Base-by-base conservation (phyloP, 441 rosid genomes). In the Eugenia klotzschiana region DNA sequence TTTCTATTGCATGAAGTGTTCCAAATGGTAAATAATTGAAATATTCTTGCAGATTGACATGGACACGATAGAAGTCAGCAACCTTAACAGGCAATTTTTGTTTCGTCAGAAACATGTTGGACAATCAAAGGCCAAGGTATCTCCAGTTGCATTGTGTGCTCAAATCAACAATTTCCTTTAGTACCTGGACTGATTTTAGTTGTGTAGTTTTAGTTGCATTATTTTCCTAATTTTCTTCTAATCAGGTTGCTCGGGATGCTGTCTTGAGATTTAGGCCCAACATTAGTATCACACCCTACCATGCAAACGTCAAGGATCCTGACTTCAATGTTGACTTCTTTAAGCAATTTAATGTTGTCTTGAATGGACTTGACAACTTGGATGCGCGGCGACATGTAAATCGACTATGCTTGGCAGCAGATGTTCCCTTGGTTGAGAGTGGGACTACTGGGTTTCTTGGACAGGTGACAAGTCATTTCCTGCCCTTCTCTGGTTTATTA, bases 21-120 rank as follows among this genome's bases (percentile, higher is more conserved):
- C 46, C 14, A 8, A 69, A 69, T 37, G 77, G 46, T 69, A 37
- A 69, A 33, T 20, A n/a, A 41, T 37, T 37, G 77, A 69, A 22
- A 69, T 69, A 37, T 69, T 37, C 46, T 83, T 90, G 87, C 93
- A 96, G 99, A 97, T 97, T 88, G 99, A 97, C 89, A 93, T 97
- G 99, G 99, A 97, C 83, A 94, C 98, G 14, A 97, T 97, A 85
- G 99, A 97, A 95, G 99, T 97, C 80, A 97, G 99, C 88, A 97
- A 97, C 92, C 92, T 97, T 83, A 97, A 97, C 86, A 92, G 99
- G 85, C 99, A 97, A 83, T 95, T 97, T 89, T 87, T 97, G 82
- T 97, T 97, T 87, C 95, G 98, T 58, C 91, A 91, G 58, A 93
- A 93, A 52, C 99, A 97, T 91, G 99, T 97, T 80, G 98, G 99